A percentile compares a stretch with the other conserved stretches of the same genome.
Conservation (phyloP, 2,329 filamentous ascomycete genomes). For the Claviceps capensis region DNA sequence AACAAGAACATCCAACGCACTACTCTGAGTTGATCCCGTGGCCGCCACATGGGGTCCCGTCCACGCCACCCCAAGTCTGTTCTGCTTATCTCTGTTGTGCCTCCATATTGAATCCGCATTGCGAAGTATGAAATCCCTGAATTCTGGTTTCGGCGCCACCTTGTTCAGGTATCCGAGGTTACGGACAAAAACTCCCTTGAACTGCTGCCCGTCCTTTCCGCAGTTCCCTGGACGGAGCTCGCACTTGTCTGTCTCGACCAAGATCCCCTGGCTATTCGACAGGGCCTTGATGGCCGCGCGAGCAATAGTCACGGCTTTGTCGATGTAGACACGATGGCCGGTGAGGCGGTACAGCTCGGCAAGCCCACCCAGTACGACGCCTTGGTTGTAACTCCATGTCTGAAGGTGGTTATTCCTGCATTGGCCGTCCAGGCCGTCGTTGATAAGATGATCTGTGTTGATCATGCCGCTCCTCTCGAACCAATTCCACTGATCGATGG, state of each 20-base stretch:
- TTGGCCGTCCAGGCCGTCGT: slow-evolving; percentile 34
- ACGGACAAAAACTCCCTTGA: slow-evolving; percentile 59
- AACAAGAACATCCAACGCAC: slow-evolving; percentile 53
- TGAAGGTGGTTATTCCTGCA: slow-evolving; percentile 39
- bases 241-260: slow-evolving; percentile 25
- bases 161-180: slow-evolving; percentile 47
- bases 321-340: slow-evolving; percentile 25
- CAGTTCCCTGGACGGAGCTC: slow-evolving; percentile 23
- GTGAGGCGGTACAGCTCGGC: slow-evolving; percentile 36
- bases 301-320: slow-evolving; percentile 33
- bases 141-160: slow-evolving; percentile 33
- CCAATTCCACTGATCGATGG: slow-evolving; percentile 38
- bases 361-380: slow-evolving; percentile 40
- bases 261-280: slow-evolving; percentile 29
- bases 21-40: slow-evolving; percentile 47
- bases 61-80: slow-evolving; percentile 51
- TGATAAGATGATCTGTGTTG: slow-evolving; percentile 34
- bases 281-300: slow-evolving; percentile 34
- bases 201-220: slow-evolving; percentile 42
- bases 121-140: slow-evolving; percentile 38
- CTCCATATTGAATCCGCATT: slow-evolving; percentile 56
- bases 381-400: slow-evolving; percentile 45
- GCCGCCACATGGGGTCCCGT: slow-evolving; percentile 40
- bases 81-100: slow-evolving; percentile 35
- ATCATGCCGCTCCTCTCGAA: slow-evolving; percentile 37